Evolutionary conservation across 805 yeast genomes (phyloP), one percentile per base, ranked within the genome.

Genomic region (Candida patagonica): DNA sequence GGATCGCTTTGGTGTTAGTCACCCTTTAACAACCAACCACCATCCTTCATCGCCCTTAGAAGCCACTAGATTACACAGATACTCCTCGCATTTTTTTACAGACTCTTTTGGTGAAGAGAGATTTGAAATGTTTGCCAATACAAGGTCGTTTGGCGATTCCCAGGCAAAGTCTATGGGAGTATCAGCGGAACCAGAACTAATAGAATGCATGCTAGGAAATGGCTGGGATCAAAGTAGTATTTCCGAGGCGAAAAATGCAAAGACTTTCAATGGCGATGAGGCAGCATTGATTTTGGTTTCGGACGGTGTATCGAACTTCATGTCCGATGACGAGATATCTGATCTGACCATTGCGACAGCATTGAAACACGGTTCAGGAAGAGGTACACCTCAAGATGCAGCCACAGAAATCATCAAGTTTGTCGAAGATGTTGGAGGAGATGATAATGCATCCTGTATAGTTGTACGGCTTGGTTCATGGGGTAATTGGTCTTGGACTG

Each of bases 51-150:
- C 87, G 35, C 80, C 86, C 1, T 65, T 74, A 8, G 98, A 92
- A 60, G 71, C 82, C 2, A 65, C 74, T 37, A 66, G 98, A 43
- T 63, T 92, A 32, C 68, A 81, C 21, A 72, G 74, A 45, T 81
- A 69, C 50, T 66, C 78, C 16, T 68, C 80, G 5, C 76, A 76
- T 27, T 66, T 79, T 42, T 73, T 80, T 54, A 77, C 82, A 5
- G 97, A 89, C 57, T 80, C 96, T 2, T 89, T 88, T 65, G 98
- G 98, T 5, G 94, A 87, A 53, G 85, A 82, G 54, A 58, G 97
- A 42, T 88, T 79, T 52, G 73, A 82, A 26, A 72, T 77, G 47
- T 80, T 78, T 55, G 95, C 96, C 17, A 92, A 92, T 54, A 92
- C 98, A 1, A 70, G 98, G 48, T 71, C 96, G 1, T 92, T 92